Evolutionary conservation across 106 monocot genomes (phyloP).

Genomic region (Dendrobium officinale): DNA sequence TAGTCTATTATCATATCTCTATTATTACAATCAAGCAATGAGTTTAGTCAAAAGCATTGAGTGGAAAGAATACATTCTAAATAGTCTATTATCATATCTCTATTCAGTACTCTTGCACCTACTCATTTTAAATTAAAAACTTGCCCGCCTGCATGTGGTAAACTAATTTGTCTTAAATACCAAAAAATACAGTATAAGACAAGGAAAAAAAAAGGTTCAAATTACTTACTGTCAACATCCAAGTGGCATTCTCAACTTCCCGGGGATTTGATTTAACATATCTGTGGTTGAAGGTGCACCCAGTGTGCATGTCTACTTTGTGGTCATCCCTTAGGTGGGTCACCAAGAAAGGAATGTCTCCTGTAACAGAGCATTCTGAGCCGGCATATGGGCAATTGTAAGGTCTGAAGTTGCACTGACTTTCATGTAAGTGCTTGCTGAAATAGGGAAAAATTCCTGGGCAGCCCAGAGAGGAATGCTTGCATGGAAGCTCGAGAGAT

Average conservation of each 20-base stretch:
- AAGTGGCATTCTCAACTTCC: slow-evolving; percentile 27
- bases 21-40: too few species aligned
- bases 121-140: too few species aligned
- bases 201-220: not conserved
- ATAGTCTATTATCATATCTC: too few species aligned
- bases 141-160: not conserved
- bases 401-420: slow-evolving; percentile 28
- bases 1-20: too few species aligned
- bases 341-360: slow-evolving; percentile 21
- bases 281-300: slow-evolving; percentile 26
- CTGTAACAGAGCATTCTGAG: slow-evolving; percentile 20
- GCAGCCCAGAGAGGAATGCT: slow-evolving; percentile 14
- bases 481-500: slow-evolving; percentile 29
- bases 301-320: slow-evolving; percentile 27
- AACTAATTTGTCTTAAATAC: not conserved
- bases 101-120: too few species aligned
- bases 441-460: slow-evolving; percentile 21
- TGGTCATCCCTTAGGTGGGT: slow-evolving; percentile 22
- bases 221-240: slow-evolving; percentile 23
- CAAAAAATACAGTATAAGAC: not conserved
- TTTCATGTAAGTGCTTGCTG: slow-evolving; percentile 18
- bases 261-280: slow-evolving; percentile 27
- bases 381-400: slow-evolving; percentile 26
- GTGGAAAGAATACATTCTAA: too few species aligned
- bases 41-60: too few species aligned